Percentiles rank a stretch among this genome's conserved stretches.
Conservation (phyloP, 2,329 filamentous ascomycete species). For the Botrytis hyacinthi region DNA sequence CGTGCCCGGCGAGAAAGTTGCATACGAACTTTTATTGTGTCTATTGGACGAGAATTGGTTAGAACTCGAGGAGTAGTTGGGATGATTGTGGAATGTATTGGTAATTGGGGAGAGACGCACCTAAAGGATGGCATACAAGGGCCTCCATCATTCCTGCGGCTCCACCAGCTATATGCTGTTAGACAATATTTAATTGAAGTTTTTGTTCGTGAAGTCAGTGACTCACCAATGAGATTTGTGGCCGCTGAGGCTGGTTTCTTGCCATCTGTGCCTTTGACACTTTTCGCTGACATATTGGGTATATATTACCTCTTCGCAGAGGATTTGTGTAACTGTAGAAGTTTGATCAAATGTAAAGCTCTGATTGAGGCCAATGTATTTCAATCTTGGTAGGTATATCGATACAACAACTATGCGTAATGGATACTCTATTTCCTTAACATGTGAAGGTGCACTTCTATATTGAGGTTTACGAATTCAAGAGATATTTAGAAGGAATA, state of each 20-base stretch:
- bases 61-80: not conserved
- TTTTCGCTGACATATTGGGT: conserved; percentile 57
- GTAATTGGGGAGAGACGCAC: conserved; percentile 48
- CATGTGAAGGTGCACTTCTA: conserved; percentile 10
- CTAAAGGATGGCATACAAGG: conserved; percentile 88
- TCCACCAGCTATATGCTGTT: conserved; percentile 68
- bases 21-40: conserved; percentile 99
- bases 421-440: not conserved
- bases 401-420: conserved; percentile 1
- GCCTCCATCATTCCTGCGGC: conserved; percentile 99
- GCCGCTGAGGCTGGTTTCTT: conserved; percentile 82
- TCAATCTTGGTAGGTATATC: not conserved
- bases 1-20: conserved; percentile 87
- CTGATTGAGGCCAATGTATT: not conserved
- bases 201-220: not conserved
- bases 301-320: not conserved
- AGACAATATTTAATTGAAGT: conserved; percentile 23
- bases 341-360: not conserved
- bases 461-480: not conserved
- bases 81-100: not conserved
- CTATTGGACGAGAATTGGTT: conserved; percentile 43
- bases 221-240: conserved; percentile 82
- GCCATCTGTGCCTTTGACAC: conserved; percentile 52
- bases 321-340: not conserved
- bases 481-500: not conserved